These are phyloP conservation scores for Cladophialophora immunda DNA, from an alignment of 2,329 filamentous ascomycete genomes.

Conservation along the genomic window DNA sequence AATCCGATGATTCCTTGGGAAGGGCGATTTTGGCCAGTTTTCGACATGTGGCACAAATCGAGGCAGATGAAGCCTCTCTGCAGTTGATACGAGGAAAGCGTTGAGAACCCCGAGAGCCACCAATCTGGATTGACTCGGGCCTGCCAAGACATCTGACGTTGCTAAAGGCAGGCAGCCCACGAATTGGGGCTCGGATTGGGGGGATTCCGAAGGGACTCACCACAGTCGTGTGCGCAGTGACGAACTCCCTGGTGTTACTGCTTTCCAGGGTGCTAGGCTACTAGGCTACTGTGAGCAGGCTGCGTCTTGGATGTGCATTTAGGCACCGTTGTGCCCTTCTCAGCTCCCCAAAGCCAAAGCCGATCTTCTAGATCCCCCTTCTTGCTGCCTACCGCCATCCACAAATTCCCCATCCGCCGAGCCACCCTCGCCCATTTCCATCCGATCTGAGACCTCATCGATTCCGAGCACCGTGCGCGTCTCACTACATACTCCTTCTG, in stretches of 20 bases:
- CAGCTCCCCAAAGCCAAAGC: background rate
- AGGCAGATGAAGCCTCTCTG: background rate
- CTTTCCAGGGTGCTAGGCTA: too few species aligned
- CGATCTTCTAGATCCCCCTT: conserved; percentile 5
- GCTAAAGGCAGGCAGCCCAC: background rate
- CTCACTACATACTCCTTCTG: conserved; percentile 17
- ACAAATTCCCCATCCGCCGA: conserved; percentile 14
- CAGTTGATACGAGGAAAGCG: background rate
- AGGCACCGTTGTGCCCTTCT: background rate
- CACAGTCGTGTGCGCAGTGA: background rate
- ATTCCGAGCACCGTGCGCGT: conserved; percentile 18
- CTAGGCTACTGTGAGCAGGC: too few species aligned
- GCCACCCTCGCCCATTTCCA: conserved; percentile 7
- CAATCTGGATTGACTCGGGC: background rate
- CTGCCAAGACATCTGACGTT: background rate
- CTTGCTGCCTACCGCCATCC: background rate
- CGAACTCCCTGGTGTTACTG: background rate
- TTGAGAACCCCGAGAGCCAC: background rate
- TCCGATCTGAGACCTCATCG: conserved; percentile 14
- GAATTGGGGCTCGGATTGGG: background rate
- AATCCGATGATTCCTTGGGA: background rate
- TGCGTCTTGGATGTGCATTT: background rate
- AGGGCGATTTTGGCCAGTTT: too few species aligned
- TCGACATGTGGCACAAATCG: background rate
- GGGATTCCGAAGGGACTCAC: background rate